These are phyloP conservation scores for Torulaspora delbrueckii DNA, from an alignment of 805 yeast genomes.

Conservation along the genomic window DNA sequence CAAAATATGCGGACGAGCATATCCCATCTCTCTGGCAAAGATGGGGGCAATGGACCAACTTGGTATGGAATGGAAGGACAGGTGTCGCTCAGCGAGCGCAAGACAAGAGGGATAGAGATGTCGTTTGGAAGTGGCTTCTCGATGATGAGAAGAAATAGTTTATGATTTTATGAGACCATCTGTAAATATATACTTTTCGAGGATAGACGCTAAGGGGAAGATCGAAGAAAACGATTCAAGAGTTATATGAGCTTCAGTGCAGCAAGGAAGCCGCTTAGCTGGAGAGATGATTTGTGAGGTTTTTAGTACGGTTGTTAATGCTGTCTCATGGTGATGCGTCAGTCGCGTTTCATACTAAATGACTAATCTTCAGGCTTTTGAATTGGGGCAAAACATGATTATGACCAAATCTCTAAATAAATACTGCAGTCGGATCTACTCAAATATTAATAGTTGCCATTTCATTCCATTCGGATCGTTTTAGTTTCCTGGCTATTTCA, in stretches of 20 bases:
- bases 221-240: neutral
- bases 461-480: too few relatives aligned
- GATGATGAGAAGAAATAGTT: conserved; percentile 39
- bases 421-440: neutral
- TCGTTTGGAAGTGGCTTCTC: conserved; percentile 54
- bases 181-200: conserved; percentile 4
- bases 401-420: neutral
- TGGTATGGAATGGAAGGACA: conserved; percentile 22
- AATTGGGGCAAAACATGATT: neutral
- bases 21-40: conserved; percentile 25
- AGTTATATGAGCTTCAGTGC: neutral
- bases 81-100: conserved; percentile 11
- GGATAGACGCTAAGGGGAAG: neutral
- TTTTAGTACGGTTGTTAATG: too few relatives aligned
- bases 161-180: neutral
- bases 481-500: neutral
- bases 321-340: neutral
- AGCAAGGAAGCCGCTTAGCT: too few relatives aligned
- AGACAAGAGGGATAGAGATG: conserved; percentile 39
- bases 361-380: neutral
- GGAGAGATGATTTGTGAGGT: too few relatives aligned
- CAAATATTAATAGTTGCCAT: too few relatives aligned
- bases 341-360: neutral
- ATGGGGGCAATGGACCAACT: conserved; percentile 13
- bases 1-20: conserved; percentile 17